These are phyloP conservation scores for Juglanconis sp. DNA, from an alignment of 2,329 filamentous ascomycete genomes.

Conservation along the genomic window DNA sequence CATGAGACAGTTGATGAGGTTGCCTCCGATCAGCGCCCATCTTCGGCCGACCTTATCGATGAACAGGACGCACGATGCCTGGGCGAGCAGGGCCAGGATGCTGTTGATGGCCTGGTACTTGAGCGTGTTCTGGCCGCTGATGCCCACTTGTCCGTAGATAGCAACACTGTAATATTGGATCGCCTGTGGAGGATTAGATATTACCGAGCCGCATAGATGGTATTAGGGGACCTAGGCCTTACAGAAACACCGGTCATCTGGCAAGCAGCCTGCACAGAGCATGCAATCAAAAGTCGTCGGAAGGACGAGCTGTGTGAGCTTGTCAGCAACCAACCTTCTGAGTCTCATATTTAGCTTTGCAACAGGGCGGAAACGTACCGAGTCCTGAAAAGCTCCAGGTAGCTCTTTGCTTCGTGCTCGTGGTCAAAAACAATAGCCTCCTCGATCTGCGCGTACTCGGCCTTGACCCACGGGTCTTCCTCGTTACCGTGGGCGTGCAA, in stretches of 20 bases:
- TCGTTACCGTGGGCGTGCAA: conserved; percentile 68
- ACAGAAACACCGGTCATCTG: conserved; percentile 72
- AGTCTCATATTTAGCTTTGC: neutral
- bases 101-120: conserved; percentile 75
- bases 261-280: conserved; percentile 64
- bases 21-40: conserved; percentile 69
- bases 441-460: conserved; percentile 68
- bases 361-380: conserved; percentile 27
- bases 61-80: conserved; percentile 64
- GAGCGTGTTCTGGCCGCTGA: conserved; percentile 60
- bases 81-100: conserved; percentile 65
- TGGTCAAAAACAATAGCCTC: conserved; percentile 60
- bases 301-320: conserved; percentile 51
- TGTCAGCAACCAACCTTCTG: conserved; percentile 1
- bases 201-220: neutral
- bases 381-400: conserved; percentile 64
- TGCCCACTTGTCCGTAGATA: conserved; percentile 69
- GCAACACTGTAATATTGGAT: conserved; percentile 72
- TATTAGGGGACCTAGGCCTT: neutral
- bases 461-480: conserved; percentile 65
- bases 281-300: conserved; percentile 68
- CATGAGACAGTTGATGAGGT: conserved; percentile 66
- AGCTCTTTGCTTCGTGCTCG: conserved; percentile 67
- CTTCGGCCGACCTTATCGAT: conserved; percentile 71
- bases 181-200: conserved; percentile 30